phyloP scores from a whole-genome alignment of 192 early-diverging fungal species.

The Backusella sp. region DNA sequence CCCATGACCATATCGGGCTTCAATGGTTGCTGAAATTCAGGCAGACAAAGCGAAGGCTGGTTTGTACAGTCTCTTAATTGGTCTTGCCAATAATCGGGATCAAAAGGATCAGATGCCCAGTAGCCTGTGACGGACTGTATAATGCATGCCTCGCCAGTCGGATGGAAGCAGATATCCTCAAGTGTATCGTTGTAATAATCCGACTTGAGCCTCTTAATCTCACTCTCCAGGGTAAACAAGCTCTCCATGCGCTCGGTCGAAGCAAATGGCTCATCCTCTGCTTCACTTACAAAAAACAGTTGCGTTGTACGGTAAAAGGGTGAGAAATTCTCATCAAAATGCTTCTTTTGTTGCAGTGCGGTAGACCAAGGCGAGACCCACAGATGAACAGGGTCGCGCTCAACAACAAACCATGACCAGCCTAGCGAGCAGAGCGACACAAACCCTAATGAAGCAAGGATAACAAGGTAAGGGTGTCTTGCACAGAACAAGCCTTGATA shows the following conservation, averaged over 20 bases:
- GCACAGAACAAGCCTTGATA: slow-evolving; percentile 57
- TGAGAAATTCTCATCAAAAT: slow-evolving; percentile 60
- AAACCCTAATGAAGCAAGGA: slow-evolving; percentile 36
- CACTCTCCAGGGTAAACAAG: slow-evolving; percentile 50
- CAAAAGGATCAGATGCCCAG: slow-evolving; percentile 55
- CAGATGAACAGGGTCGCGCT: slow-evolving; percentile 55
- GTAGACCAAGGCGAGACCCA: slow-evolving; percentile 61
- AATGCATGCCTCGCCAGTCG: slow-evolving; percentile 57
- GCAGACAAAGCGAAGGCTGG: slow-evolving; percentile 52
- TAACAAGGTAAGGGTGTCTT: slow-evolving; percentile 50
- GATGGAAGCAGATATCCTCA: slow-evolving; percentile 59
- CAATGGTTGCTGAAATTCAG: slow-evolving; percentile 61
- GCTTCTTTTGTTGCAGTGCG: slow-evolving; percentile 52
- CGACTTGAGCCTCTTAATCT: slow-evolving; percentile 42
- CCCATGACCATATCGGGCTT: slow-evolving; percentile 62
- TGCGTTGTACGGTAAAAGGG: slow-evolving; percentile 70
- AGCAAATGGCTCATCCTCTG: slow-evolving; percentile 38
- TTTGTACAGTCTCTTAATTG: slow-evolving; percentile 45
- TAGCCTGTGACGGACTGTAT: slow-evolving; percentile 67
- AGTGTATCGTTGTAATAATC: slow-evolving; percentile 38
- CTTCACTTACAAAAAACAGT: slow-evolving; percentile 48
- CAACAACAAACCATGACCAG: slow-evolving; percentile 53
- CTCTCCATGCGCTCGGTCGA: slow-evolving; percentile 40
- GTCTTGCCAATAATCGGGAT: slow-evolving; percentile 40
- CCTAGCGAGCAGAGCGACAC: slow-evolving; percentile 55